A percentile compares a stretch with the other conserved stretches of the same genome.
Conservation (phyloP, 1,284 basidiomycete genomes). For the Salmacisia buchloeana region DNA sequence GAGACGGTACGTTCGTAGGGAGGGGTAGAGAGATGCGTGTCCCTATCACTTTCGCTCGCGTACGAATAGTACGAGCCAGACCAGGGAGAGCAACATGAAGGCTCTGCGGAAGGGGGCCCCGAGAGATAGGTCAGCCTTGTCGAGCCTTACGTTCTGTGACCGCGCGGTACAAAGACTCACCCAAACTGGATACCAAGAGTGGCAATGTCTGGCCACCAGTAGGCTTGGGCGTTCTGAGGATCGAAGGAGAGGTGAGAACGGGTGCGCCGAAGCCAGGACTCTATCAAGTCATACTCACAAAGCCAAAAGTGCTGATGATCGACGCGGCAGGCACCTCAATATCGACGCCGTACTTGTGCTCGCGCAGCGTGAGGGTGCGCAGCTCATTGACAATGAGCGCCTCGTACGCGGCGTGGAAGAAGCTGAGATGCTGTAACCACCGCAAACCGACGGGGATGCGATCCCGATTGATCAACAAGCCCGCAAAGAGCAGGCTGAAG, state of each 20-base stretch:
- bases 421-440: constrained; percentile 84
- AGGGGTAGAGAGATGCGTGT: background rate
- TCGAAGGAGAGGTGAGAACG: background rate
- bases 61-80: constrained; percentile 30
- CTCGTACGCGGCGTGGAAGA: constrained; percentile 99
- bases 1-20: background rate
- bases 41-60: constrained; percentile 30
- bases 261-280: background rate
- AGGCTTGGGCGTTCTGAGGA: constrained; percentile 23
- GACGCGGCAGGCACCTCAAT: constrained; percentile 35
- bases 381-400: constrained; percentile 91
- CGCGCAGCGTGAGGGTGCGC: constrained; percentile 82
- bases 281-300: constrained; percentile 9
- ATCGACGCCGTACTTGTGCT: constrained; percentile 52
- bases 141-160: too few species aligned
- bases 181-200: constrained; percentile 22
- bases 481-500: constrained; percentile 86
- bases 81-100: constrained; percentile 15
- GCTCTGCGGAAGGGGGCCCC: background rate
- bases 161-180: background rate
- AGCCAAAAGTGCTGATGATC: constrained; percentile 34
- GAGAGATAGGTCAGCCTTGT: too few species aligned
- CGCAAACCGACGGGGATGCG: constrained; percentile 66
- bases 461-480: constrained; percentile 87
- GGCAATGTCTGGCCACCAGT: constrained; percentile 33